Conservation (phyloP, 179 eudicot species). For the Drosera spatulata region DNA sequence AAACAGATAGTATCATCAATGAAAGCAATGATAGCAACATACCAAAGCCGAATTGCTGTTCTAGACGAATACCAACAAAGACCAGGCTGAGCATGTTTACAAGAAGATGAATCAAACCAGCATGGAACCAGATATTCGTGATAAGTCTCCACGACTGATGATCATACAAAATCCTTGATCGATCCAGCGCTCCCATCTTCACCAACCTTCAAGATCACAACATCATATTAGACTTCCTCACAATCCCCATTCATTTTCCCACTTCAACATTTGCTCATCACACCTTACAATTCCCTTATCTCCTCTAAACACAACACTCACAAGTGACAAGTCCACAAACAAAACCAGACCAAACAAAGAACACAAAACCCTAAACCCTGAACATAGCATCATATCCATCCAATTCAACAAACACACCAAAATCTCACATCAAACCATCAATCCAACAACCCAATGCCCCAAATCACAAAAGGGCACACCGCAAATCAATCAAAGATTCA, state of each 20-base stretch:
- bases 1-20: neutral
- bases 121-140: constrained; percentile 55
- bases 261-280: too few relatives aligned
- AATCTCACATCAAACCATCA: neutral
- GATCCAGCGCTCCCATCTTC: constrained; percentile 48
- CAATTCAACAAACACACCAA: neutral
- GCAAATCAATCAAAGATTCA: too few relatives aligned
- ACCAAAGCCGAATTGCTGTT: constrained; percentile 67
- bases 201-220: constrained; percentile 22
- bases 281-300: too few relatives aligned
- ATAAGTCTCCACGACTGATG: constrained; percentile 55
- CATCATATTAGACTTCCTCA: too few relatives aligned
- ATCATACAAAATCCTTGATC: constrained; percentile 33
- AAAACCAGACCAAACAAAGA: too few relatives aligned
- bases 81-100: constrained; percentile 58
- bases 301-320: too few relatives aligned
- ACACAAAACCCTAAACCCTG: too few relatives aligned
- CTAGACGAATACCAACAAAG: constrained; percentile 6
- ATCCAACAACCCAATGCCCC: neutral
- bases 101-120: constrained; percentile 52
- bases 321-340: too few relatives aligned
- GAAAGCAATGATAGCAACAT: constrained; percentile 1
- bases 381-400: neutral
- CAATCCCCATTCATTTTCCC: too few relatives aligned
- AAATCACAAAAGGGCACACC: neutral